A percentile compares a stretch with the other conserved stretches of the same genome.
Conservation (phyloP, 2,329 filamentous ascomycete genomes). For the Pseudopyricularia javanii region DNA sequence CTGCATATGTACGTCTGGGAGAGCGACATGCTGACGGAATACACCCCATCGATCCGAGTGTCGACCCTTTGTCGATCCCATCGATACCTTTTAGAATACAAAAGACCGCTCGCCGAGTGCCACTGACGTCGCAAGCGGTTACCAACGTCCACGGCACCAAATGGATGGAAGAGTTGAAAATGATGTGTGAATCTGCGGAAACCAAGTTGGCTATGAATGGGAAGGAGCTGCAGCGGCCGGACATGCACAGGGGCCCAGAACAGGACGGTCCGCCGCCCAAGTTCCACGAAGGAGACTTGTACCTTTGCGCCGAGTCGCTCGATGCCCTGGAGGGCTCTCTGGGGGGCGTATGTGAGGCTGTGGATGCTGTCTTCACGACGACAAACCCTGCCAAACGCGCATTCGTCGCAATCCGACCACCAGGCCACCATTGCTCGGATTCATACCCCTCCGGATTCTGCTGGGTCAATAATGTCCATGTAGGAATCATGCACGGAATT, state of each 20-base stretch:
- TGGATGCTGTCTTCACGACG: constrained; percentile 66
- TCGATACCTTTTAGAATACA: constrained; percentile 71
- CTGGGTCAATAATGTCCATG: constrained; percentile 97
- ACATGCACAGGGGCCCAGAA: constrained; percentile 40
- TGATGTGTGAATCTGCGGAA: constrained; percentile 74
- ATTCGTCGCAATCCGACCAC: constrained; percentile 86
- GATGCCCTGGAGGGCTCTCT: constrained; percentile 82
- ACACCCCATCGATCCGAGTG: constrained; percentile 53
- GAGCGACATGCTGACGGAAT: constrained; percentile 62
- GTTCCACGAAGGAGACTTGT: constrained; percentile 82
- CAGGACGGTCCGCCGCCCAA: constrained; percentile 32
- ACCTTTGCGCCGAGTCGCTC: constrained; percentile 76
- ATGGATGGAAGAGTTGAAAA: constrained; percentile 87
- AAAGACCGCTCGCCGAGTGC: constrained; percentile 61
- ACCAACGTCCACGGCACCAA: constrained; percentile 82
- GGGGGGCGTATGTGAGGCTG: constrained; percentile 84
- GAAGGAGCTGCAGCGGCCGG: constrained; percentile 64
- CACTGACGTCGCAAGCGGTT: constrained; percentile 64
- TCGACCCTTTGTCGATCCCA: constrained; percentile 39
- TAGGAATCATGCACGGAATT: constrained; percentile 85
- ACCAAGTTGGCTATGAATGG: constrained; percentile 63
- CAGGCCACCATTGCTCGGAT: constrained; percentile 89
- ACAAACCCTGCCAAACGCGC: constrained; percentile 53
- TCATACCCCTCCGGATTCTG: constrained; percentile 89
- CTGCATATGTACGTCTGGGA: constrained; percentile 84